Evolutionary conservation across 164 flowering plant species (phyloP).

Genomic region (Dillenia suffruticosa): DNA sequence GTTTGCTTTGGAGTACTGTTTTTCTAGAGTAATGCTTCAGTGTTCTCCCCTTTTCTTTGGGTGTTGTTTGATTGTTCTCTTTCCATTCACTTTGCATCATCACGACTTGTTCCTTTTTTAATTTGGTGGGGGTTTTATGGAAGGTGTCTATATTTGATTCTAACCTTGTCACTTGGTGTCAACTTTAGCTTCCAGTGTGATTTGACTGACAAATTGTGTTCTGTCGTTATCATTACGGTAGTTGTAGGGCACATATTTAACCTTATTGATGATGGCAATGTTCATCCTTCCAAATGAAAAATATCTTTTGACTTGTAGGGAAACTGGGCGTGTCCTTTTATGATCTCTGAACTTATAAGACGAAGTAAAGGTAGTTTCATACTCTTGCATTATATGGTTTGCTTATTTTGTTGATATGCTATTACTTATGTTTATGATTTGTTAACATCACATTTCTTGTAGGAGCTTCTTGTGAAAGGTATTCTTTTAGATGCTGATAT

Average conservation of each 20-base stretch:
- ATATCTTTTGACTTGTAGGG: constrained; percentile 98
- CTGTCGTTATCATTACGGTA: constrained; percentile 19
- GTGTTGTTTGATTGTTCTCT: too few relatives aligned
- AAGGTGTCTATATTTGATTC: constrained; percentile 14
- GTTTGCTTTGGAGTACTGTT: too few relatives aligned
- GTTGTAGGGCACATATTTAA: constrained; percentile 36
- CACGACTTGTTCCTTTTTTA: not conserved
- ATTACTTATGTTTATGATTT: not conserved
- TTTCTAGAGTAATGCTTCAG: too few relatives aligned
- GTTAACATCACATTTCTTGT: not conserved
- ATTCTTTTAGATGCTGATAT: too few relatives aligned
- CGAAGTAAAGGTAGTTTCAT: constrained; percentile 95
- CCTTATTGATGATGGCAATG: constrained; percentile 56
- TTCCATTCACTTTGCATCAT: too few relatives aligned
- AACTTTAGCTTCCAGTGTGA: constrained; percentile 6
- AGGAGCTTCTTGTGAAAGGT: too few relatives aligned
- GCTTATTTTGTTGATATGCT: constrained; percentile 7
- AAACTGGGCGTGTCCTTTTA: constrained; percentile 81
- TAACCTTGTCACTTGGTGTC: constrained; percentile 10
- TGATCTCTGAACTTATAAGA: constrained; percentile 88
- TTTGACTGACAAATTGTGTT: constrained; percentile 17
- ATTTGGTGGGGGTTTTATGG: constrained; percentile 6
- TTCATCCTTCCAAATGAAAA: constrained; percentile 78
- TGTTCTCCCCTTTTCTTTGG: too few relatives aligned
- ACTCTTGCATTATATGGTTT: constrained; percentile 44